Evolutionary conservation across 768 basidiomycete species (phyloP), one percentile per base, ranked within the genome.

Genomic region (Leucocoprinus birnbaumii): DNA sequence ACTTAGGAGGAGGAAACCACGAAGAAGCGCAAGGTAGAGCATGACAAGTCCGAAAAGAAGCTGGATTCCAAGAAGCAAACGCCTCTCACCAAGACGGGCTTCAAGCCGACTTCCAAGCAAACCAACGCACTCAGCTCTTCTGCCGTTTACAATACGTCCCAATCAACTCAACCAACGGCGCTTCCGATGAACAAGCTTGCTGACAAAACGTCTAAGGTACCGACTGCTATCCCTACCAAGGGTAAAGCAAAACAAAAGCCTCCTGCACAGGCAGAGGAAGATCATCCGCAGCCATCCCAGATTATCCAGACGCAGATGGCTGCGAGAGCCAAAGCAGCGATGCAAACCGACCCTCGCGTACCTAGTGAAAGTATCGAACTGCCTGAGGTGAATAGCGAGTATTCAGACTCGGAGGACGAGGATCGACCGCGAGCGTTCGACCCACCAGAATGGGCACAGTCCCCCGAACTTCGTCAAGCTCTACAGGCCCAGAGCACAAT

Each of bases 361-460:
- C 71, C 85, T 16, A 89, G 85, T 65, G 89, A 94, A 74, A 85
- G 79, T 65, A 91, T 95, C 62, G 94, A 94, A 63, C 76, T 99
- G 16, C 95, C 96, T 0, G 96, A 98, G 44, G 94, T 97, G 65
- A 89, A 94, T 63, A 94, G 91, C 71, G 96, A 98, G 63, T 98
- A 98, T 70, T 97, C 94, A 4, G 91, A 95, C 69, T 97, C 94
- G 3, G 96, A 94, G 43, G 93, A 95, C 61, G 94, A 95, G 66
- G 85, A 87, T 60, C 83, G 87, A 18, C 78, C 80, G 40, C 77
- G 82, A 59, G 84, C 83, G n/a, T 86, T 84, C 60, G 80, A 86
- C 62, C 82, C 86, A 56, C 91, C 92, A 2, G 76, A 82, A 21
- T 98, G 96, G 96, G 92, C 94, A 1, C 91, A 95, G 66, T 93